Evolutionary conservation across 495 filamentous ascomycete species (phyloP), one percentile per base, ranked within the genome.

Genomic region (Hyaloscypha bicolor): DNA sequence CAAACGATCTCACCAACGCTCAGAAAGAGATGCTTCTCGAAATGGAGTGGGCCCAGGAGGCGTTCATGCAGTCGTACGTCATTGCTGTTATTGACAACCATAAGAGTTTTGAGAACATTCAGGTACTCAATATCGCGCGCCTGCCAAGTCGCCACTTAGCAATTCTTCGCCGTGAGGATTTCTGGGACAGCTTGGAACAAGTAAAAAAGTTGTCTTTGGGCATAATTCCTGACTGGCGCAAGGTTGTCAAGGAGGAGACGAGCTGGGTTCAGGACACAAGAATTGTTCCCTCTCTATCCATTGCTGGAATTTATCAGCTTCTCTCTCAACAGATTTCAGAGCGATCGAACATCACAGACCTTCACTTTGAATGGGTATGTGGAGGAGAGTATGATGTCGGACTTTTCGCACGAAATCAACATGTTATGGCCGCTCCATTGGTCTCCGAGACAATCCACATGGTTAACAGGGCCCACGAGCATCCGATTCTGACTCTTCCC

Each of bases 1-100:
- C 84, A 11, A 74, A 74, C 53, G 65, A 79, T 33, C 76, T 87
- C 4, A 82, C 80, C 3, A 75, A 76, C n/a, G 72, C 80, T 6
- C 86, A 89, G 73, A 80, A 76, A 45, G 83, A 87, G 69, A 85
- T 86, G 83, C 70, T 89, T 11, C 72, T 84, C 30, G 83, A 88
- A 69, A 83, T 81, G 21, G 78, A 83, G 32, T 85, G 85, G 80
- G 85, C 86, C 6, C 85, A 89, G 65, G 69, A 78, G 29, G 86
- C 85, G 5, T 85, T 89, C 52, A 74, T 89, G 29, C 79, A 81
- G 14, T 84, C 84, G 3, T 87, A 86, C 68, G 76, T 81, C 63
- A 75, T 87, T 29, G 77, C 85, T 4, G 69, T 86, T 22, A 76
- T 83, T 5, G 83, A 86, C 61, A 85, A 85, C 35, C 68, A 75